Percentiles rank a stretch among this genome's conserved stretches.
These are phyloP conservation scores for Dianthus caryophyllus DNA, from an alignment of 148 eudicot species.

Conservation along the genomic window DNA sequence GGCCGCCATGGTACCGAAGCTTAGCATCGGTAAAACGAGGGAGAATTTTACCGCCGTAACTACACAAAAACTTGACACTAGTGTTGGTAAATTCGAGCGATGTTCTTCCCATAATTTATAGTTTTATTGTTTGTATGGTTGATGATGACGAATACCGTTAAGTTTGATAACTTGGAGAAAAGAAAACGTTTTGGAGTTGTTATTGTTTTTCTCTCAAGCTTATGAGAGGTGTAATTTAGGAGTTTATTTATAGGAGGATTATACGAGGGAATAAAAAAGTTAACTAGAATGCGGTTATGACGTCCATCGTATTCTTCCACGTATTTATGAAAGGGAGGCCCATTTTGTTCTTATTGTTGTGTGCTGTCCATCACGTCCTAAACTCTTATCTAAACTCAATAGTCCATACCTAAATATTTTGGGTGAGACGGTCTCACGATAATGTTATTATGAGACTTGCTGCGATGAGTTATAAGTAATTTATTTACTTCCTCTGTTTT, in stretches of 20 bases:
- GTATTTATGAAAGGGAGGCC: constrained; percentile 1
- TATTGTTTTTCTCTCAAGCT: constrained; percentile 19
- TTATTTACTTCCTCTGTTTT: too few relatives aligned
- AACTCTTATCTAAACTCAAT: too few relatives aligned
- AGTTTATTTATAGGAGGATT: constrained; percentile 22
- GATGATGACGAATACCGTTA: background rate
- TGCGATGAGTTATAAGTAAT: too few relatives aligned
- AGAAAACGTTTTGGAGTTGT: background rate
- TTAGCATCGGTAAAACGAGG: constrained; percentile 76
- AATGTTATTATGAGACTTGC: too few relatives aligned
- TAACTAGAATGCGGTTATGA: background rate
- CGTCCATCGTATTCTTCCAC: constrained; percentile 13
- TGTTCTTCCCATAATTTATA: constrained; percentile 7
- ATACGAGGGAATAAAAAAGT: background rate
- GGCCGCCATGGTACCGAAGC: constrained; percentile 88
- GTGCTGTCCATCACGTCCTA: background rate
- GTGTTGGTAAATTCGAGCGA: constrained; percentile 18
- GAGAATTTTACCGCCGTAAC: constrained; percentile 81
- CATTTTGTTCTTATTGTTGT: background rate
- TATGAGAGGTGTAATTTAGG: constrained; percentile 5
- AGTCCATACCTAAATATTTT: too few relatives aligned
- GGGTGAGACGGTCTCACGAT: too few relatives aligned
- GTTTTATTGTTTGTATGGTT: background rate
- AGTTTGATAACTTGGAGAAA: too few relatives aligned
- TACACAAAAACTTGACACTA: constrained; percentile 70